These are phyloP conservation scores for Exserohilum rostratum DNA, from an alignment of 2,329 filamentous ascomycete species.

Conservation along the genomic window DNA sequence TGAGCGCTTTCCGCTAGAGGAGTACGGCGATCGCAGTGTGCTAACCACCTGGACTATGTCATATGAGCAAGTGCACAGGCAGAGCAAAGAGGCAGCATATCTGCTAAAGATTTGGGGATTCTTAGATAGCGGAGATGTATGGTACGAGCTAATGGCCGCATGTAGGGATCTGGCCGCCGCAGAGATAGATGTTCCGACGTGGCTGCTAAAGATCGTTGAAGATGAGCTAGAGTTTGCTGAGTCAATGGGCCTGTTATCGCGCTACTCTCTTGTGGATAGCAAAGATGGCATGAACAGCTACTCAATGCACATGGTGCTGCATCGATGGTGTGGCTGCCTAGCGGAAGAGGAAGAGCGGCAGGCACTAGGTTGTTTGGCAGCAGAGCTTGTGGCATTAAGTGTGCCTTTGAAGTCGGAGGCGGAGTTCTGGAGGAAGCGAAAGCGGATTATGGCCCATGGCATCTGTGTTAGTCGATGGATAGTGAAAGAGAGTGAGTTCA, in stretches of 20 bases:
- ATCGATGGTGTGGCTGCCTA: constrained; percentile 14
- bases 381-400: constrained; percentile 14
- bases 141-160: constrained; percentile 29
- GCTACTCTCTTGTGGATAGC: constrained; percentile 25
- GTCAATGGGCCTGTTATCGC: constrained; percentile 21
- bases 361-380: constrained; percentile 11
- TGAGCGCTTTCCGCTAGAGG: constrained; percentile 25
- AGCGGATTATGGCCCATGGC: constrained; percentile 15
- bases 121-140: constrained; percentile 27
- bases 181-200: constrained; percentile 6
- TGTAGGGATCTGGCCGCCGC: neutral
- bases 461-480: constrained; percentile 11
- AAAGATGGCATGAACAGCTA: constrained; percentile 18
- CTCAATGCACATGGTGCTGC: constrained; percentile 25
- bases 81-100: constrained; percentile 22
- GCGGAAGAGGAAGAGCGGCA: constrained; percentile 9
- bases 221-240: constrained; percentile 22
- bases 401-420: constrained; percentile 10
- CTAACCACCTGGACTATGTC: constrained; percentile 37
- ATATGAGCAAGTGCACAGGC: constrained; percentile 27
- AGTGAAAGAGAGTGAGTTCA: neutral
- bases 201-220: constrained; percentile 13
- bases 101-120: constrained; percentile 35
- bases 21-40: constrained; percentile 37
- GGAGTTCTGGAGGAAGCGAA: constrained; percentile 17